A percentile compares a stretch with the other conserved stretches of the same genome.
Conservation (phyloP, 768 basidiomycete genomes). For the Tricholoma flavovirens region DNA sequence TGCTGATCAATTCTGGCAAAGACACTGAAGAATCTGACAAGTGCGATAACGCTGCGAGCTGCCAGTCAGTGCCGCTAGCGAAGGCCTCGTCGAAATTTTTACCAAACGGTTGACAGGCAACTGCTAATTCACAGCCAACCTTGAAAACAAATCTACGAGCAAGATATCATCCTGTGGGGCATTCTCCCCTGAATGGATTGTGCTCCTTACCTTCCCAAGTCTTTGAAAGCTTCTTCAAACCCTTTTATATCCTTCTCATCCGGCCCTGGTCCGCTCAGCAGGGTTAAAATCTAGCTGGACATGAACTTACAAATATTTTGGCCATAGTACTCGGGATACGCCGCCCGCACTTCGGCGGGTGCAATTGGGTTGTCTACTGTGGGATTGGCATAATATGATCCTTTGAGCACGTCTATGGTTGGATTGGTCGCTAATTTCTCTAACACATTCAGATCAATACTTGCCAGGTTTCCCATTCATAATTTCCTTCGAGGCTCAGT, state of each 20-base stretch:
- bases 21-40: conserved; percentile 63
- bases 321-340: conserved; percentile 82
- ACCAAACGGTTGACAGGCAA: conserved; percentile 92
- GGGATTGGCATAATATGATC: conserved; percentile 92
- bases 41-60: conserved; percentile 51
- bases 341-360: conserved; percentile 41
- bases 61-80: neutral
- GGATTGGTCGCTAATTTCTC: neutral
- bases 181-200: neutral
- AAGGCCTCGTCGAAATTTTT: conserved; percentile 12
- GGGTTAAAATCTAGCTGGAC: neutral
- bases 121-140: conserved; percentile 76
- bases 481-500: conserved; percentile 54
- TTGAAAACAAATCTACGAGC: conserved; percentile 64
- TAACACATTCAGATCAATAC: neutral
- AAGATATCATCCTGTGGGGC: neutral
- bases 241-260: conserved; percentile 56
- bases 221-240: conserved; percentile 86
- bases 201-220: conserved; percentile 55
- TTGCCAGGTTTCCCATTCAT: conserved; percentile 90
- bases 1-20: conserved; percentile 63
- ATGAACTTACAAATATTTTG: conserved; percentile 72
- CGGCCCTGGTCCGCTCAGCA: conserved; percentile 49
- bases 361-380: conserved; percentile 63
- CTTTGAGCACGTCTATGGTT: conserved; percentile 71